These are phyloP conservation scores for Lentinus tigrinus DNA, from an alignment of 768 basidiomycete species.

Conservation along the genomic window DNA sequence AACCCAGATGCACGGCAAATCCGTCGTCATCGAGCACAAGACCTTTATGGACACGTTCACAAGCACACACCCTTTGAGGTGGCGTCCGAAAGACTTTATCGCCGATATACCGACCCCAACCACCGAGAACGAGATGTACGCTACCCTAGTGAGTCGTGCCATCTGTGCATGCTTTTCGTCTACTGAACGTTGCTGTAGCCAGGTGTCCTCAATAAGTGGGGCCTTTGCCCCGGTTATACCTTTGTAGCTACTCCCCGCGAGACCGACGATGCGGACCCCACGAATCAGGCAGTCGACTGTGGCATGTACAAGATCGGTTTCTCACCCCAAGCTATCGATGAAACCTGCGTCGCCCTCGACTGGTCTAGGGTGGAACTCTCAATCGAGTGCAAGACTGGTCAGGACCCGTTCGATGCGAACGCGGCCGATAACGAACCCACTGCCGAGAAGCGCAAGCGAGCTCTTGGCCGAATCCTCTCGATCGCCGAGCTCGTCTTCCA, in stretches of 20 bases:
- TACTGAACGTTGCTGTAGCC: not conserved
- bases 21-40: not conserved
- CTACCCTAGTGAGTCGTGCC: not conserved
- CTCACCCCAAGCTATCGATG: not conserved
- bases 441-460: not conserved
- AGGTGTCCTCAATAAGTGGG: not conserved
- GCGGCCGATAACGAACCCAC: not conserved
- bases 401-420: not conserved
- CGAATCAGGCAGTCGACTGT: not conserved
- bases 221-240: not conserved
- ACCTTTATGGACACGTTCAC: not conserved
- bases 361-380: slow-evolving; percentile 1
- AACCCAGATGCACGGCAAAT: not conserved
- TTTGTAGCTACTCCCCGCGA: not conserved
- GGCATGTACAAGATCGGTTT: not conserved
- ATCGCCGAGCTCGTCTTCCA: not conserved
- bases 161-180: not conserved
- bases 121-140: not conserved
- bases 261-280: not conserved
- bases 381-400: not conserved
- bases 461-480: not conserved
- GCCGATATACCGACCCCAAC: not conserved
- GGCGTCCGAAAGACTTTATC: too few species aligned
- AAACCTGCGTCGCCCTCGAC: slow-evolving; percentile 20
- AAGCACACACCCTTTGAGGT: not conserved